phyloP scores from a whole-genome alignment of 2,329 filamentous ascomycete species.

The Exophiala xenobiotica region DNA sequence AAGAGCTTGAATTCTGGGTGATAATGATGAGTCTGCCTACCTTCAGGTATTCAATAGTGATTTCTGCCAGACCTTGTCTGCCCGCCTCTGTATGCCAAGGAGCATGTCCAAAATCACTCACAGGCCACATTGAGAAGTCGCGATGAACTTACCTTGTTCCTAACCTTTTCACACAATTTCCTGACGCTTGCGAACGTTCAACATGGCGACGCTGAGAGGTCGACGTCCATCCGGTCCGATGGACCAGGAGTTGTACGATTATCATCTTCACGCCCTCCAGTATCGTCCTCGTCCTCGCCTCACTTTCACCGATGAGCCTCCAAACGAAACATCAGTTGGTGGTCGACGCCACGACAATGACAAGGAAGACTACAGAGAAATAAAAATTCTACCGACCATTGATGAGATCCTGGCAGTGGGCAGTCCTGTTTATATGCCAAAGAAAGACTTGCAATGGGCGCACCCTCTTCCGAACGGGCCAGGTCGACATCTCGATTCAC shows the following conservation, averaged over 20 bases:
- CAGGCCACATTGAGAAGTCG: neutral
- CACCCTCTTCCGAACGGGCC: conserved; percentile 34
- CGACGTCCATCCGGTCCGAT: neutral
- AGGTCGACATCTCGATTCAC: conserved; percentile 35
- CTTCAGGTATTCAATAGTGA: no score
- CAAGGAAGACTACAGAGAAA: conserved; percentile 34
- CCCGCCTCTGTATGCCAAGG: neutral
- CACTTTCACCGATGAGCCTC: conserved; percentile 30
- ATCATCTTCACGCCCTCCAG: conserved; percentile 3
- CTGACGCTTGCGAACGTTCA: neutral
- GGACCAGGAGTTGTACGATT: neutral
- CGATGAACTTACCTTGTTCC: neutral
- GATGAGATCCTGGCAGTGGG: conserved; percentile 35
- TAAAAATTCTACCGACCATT: conserved; percentile 39
- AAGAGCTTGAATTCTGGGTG: no score
- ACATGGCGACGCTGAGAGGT: conserved; percentile 6
- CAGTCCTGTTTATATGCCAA: conserved; percentile 37
- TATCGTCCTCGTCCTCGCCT: conserved; percentile 15
- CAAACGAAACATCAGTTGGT: conserved; percentile 27
- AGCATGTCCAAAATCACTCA: neutral
- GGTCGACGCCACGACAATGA: conserved; percentile 41
- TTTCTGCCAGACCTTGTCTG: neutral
- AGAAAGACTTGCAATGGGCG: conserved; percentile 29
- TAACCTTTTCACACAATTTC: neutral
- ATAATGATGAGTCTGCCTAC: no score